Evolutionary conservation across 2,329 filamentous ascomycete genomes (phyloP), one percentile per base, ranked within the genome.

Genomic region (Pestalotiopsis sp.): DNA sequence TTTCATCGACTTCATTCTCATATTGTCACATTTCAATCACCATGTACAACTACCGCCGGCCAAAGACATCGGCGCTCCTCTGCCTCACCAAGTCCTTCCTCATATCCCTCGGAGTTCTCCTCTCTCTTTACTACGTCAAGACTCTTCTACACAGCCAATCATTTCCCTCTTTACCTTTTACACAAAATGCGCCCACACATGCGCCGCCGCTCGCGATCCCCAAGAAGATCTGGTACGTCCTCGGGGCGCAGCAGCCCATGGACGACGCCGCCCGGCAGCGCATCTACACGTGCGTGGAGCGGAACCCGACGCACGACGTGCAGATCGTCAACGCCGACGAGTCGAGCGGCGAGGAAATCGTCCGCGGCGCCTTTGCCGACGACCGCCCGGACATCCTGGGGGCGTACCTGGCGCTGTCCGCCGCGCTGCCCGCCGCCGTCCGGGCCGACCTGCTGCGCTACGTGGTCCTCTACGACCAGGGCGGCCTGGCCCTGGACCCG

Each of bases 381-480:
- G 44, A 22, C 14, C 44, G 44, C 17, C 44, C 44, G 1, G 44
- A 52, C 20, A n/a, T 52, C 1, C 17, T 22, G 3, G 44, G 20
- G 6, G 9, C 17, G 17, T 52, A 52, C 20, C 4, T n/a, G 5
- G n/a, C 7, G 17, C n/a, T 52, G 6, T n/a, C 44, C 6, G 7
- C 44, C 4, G 67, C 73, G 24, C 72, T 35, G 30, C 30, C 30
- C 30, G 30, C 72, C 22, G 78, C 88, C 26, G 79, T 90, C 68
- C 90, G 90, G 75, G 88, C 88, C 66, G 88, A 90, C 77, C 87
- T 92, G 72, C 88, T 92, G 76, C 85, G 89, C 71, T 92, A 92
- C 77, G 83, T 92, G 71, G 88, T 92, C 68, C 84, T 95, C 69
- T 88, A 94, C 65, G 92, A 92, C 20, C 86, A 93, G 71, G 92